Base-by-base conservation (phyloP, 305 asterid genomes). In the Fraxinus angustifolia region DNA sequence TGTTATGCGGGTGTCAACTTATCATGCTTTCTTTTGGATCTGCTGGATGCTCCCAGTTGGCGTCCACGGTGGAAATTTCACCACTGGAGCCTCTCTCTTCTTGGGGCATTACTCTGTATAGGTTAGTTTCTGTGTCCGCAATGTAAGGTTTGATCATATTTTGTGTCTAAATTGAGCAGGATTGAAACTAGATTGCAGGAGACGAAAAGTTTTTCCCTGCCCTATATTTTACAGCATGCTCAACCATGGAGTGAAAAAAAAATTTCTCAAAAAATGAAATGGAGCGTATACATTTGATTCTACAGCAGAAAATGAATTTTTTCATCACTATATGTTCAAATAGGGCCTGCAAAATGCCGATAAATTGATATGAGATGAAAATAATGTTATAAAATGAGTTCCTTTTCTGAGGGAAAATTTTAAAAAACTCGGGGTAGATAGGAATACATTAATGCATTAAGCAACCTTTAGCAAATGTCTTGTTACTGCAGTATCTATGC, bases 51-150 rank as follows among this genome's bases (percentile, higher is more conserved):
- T 83, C 99, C 98, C 86, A 93, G 99, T 90, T 96, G 99, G 99
- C 98, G 99, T 70, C 99, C 98, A 75, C 95, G 99, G 75, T 96
- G 99, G 99, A 96, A 92, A 82, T 96, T 94, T 91, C 98, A 96
- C 89, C 99, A 96, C 80, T 96, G 99, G 99, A 94, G 99, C 84
- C 93, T 94, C 84, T 96, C 99, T 87, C 99, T 96, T 84, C 53
- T 96, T 82, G 99, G 99, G 80, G 99, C 99, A 85, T 84, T 85
- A 76, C 85, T 96, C 74, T 96, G 98, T 87, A 89, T 96, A 84
- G 95, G 99, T 94, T 53, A 82, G 91, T 85, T 67, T 80, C 48
- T 79, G 77, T 23, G 70, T 71, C 33, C 33, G 16, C 80, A 5
- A 53, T 76, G 56, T 81, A 71, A 16, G 38, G 56, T 73, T n/a